A percentile compares a stretch with the other conserved stretches of the same genome.
Conservation (phyloP, 345 rosid species). For the Carallia brachiata region DNA sequence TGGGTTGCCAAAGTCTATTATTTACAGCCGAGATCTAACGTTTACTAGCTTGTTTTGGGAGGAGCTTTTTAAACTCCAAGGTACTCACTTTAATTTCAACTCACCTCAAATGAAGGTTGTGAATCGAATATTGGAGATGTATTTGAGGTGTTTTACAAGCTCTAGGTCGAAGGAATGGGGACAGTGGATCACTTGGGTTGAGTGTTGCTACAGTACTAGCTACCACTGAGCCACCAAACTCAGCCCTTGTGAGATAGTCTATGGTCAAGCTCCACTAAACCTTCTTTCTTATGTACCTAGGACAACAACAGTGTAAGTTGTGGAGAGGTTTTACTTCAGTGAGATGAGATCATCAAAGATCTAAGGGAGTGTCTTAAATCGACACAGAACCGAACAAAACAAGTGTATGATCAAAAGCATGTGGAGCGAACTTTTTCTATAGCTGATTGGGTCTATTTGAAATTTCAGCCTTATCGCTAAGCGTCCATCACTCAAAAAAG, state of each 20-base stretch:
- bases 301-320: not conserved
- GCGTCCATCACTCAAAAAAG: too few relatives aligned
- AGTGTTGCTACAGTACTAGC: not conserved
- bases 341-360: not conserved
- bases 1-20: not conserved
- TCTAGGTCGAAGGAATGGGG: not conserved
- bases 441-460: not conserved
- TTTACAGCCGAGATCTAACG: not conserved
- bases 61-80: not conserved
- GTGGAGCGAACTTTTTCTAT: not conserved
- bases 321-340: fast-evolving
- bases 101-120: not conserved
- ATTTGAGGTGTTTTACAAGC: not conserved
- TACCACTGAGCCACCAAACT: not conserved
- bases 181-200: not conserved
- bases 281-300: not conserved
- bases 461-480: not conserved
- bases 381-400: not conserved
- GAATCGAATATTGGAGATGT: not conserved
- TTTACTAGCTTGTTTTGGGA: not conserved
- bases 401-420: not conserved
- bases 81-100: not conserved
- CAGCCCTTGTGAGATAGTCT: not conserved
- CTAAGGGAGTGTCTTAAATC: not conserved
- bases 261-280: not conserved